Conservation (phyloP, 768 basidiomycete species). For the Clavaria fumosa region DNA sequence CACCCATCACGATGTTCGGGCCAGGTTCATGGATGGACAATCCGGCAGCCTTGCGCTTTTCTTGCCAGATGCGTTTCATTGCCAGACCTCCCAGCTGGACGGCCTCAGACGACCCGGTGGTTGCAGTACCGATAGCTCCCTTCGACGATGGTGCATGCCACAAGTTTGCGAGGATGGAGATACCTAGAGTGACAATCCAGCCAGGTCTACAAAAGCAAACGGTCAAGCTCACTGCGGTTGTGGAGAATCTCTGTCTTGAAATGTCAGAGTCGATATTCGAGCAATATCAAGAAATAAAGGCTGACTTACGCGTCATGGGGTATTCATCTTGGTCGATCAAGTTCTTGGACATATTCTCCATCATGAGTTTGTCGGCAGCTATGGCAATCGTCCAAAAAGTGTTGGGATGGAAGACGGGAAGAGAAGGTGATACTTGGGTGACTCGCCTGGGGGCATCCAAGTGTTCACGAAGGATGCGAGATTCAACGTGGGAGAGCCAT, state of each 20-base stretch:
- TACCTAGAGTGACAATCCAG: slow-evolving; percentile 23
- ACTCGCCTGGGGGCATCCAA: slow-evolving; percentile 35
- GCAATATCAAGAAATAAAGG: too few species aligned
- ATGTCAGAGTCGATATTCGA: too few species aligned
- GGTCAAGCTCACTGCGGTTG: slow-evolving; percentile 26
- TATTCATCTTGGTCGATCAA: slow-evolving; percentile 52
- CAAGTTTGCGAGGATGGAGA: slow-evolving; percentile 40
- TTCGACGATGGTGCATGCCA: slow-evolving; percentile 55
- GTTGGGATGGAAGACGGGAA: not conserved
- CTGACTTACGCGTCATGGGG: slow-evolving; percentile 39
- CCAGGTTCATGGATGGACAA: slow-evolving; percentile 69
- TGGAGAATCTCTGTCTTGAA: slow-evolving; percentile 30
- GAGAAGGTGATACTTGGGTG: slow-evolving; percentile 4
- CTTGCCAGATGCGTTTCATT: slow-evolving; percentile 61
- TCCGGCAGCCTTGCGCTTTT: slow-evolving; percentile 44
- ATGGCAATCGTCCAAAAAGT: slow-evolving; percentile 7
- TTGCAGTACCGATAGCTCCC: slow-evolving; percentile 54
- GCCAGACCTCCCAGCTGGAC: slow-evolving; percentile 64
- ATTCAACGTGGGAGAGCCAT: slow-evolving; percentile 47
- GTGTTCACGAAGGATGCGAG: slow-evolving; percentile 49
- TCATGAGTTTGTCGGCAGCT: slow-evolving; percentile 35
- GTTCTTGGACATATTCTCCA: slow-evolving; percentile 54
- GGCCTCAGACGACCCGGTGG: slow-evolving; percentile 58
- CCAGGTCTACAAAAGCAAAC: too few species aligned
- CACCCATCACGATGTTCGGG: slow-evolving; percentile 51